A percentile compares a stretch with the other conserved stretches of the same genome.
Conservation (phyloP, 2,329 filamentous ascomycete species). For the Trichophyton benhamiae region DNA sequence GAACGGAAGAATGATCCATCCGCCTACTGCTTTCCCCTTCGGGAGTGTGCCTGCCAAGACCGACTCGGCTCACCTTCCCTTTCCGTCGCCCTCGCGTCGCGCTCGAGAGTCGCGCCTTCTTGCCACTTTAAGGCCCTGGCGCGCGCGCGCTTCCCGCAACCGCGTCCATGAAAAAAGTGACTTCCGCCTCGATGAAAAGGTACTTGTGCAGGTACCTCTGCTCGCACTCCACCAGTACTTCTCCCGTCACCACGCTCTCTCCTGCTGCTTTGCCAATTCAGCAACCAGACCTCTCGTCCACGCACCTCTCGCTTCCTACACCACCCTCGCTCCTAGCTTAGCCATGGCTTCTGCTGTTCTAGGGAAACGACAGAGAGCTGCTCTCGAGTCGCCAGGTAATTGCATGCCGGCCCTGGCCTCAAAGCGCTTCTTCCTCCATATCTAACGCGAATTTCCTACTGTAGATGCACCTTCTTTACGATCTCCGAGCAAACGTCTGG, state of each 20-base stretch:
- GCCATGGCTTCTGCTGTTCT: slow-evolving; percentile 26
- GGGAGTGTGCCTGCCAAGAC: slow-evolving; percentile 8
- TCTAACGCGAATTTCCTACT: slow-evolving; percentile 11
- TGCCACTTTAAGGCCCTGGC: slow-evolving; percentile 11
- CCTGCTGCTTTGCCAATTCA: slow-evolving; percentile 18
- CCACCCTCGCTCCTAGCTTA: slow-evolving; percentile 13
- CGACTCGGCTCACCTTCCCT: not conserved
- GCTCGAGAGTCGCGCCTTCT: slow-evolving; percentile 7
- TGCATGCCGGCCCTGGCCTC: slow-evolving; percentile 8
- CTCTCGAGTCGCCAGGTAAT: slow-evolving; percentile 31
- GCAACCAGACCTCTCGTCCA: slow-evolving; percentile 15
- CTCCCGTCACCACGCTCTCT: slow-evolving; percentile 11
- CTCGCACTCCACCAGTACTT: slow-evolving; percentile 9
- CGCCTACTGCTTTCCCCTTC: not conserved
- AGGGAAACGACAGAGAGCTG: slow-evolving; percentile 12
- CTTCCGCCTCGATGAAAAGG: slow-evolving; percentile 12
- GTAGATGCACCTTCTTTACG: slow-evolving; percentile 21
- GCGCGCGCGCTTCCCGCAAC: not conserved
- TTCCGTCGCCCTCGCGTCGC: slow-evolving; percentile 11
- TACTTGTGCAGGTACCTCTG: slow-evolving; percentile 14
- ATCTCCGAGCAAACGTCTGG: slow-evolving; percentile 37
- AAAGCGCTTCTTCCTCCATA: slow-evolving; percentile 9
- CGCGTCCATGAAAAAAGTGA: not conserved
- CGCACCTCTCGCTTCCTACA: slow-evolving; percentile 12
- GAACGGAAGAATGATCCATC: not conserved